Conservation (phyloP, 208 protist genomes). For the Leishmania braziliensis region DNA sequence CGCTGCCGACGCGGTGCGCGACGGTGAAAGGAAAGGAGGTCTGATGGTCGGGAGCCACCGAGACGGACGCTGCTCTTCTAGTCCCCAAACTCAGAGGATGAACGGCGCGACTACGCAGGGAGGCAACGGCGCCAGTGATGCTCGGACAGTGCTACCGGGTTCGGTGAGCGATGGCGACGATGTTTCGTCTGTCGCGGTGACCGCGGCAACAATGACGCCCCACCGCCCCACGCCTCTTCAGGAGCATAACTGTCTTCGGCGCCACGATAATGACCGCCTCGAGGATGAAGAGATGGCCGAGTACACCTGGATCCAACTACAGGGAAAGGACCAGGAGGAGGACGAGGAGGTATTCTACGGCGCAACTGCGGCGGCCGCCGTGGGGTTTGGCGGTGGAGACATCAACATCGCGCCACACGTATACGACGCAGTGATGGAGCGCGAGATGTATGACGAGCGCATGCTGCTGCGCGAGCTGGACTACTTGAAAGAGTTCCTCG, state of each 20-base stretch:
- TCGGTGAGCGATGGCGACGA: neutral
- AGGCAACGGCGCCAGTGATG: neutral
- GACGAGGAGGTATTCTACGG: constrained; percentile 47
- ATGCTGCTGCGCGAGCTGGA: constrained; percentile 71
- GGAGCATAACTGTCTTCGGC: neutral
- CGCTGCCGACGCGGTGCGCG: neutral
- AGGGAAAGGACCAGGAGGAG: constrained; percentile 32
- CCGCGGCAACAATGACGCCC: neutral
- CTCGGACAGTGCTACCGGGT: neutral
- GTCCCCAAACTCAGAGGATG: neutral
- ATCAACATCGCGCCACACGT: constrained; percentile 36
- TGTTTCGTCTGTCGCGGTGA: neutral
- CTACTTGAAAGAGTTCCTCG: constrained; percentile 73
- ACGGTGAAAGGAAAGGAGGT: neutral
- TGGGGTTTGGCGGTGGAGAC: constrained; percentile 25
- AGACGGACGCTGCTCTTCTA: neutral
- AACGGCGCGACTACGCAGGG: neutral
- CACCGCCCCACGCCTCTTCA: neutral
- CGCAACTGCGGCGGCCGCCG: constrained; percentile 21
- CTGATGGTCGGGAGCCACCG: neutral
- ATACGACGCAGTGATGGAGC: constrained; percentile 39
- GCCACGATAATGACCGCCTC: neutral
- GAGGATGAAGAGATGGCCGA: constrained; percentile 19
- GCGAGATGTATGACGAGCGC: constrained; percentile 40
- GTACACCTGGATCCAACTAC: constrained; percentile 29